Base-by-base conservation (phyloP, 257 asterid species). In the Cynanchum wilfordii region DNA sequence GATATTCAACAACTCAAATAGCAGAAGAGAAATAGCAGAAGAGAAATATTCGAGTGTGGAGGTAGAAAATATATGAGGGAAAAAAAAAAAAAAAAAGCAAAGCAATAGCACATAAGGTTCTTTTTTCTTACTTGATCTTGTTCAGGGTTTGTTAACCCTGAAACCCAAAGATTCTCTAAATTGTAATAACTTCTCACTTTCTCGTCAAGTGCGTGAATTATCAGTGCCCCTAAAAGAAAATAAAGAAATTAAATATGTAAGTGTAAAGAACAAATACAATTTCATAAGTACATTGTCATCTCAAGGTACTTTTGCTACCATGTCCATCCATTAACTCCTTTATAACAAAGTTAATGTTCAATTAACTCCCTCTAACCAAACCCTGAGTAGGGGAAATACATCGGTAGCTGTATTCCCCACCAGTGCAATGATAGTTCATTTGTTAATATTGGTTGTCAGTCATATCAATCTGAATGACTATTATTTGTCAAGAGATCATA, bases 181-280 rank as follows among this genome's bases (percentile, higher is more conserved):
- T 94, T 88, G 90, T 94, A 94, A 77, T 94, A 91, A 67, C 95
- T 87, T 82, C 97, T 88, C 24, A 89, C 99, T 67, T 94, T 91
- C 86, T 91, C 99, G 66, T 91, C 97, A 36, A 91, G 89, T 52
- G 97, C 98, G 71, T 94, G 98, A 69, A 94, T 80, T 64, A 89
- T 83, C 84, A 94, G 82, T 29, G 82, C 70, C 58, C 98, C 97
- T 93, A 49, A 54, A 50, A 27, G 20, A 63, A 58, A 8, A 33
- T 12, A 56, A n/a, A 27, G 59, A 70, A 22, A 30, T 13, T 51
- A 15, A 78, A 30, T 51, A 73, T 15, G 20, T 66, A 77, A 70
- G 27, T 10, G 49, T 3, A 59, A 71, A 16, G 13, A 19, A 19
- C 13, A 0, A 33, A 16, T 60, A 1, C 9, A 29, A 29, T 7